A percentile compares a stretch with the other conserved stretches of the same genome.
phyloP scores from a whole-genome alignment of 129 eudicot genomes.

The Tanacetum coccineum region DNA sequence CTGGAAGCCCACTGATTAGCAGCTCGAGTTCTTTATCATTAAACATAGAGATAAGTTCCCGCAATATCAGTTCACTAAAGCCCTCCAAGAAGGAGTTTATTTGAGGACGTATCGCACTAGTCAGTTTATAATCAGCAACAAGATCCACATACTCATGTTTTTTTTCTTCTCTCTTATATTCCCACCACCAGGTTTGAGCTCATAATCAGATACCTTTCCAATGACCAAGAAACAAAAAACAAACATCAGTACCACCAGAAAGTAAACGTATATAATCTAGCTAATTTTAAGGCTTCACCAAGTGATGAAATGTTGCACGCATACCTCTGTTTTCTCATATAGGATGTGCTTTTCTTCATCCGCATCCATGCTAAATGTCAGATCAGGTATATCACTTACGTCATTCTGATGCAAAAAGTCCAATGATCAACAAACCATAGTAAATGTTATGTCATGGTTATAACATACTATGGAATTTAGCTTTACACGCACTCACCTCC shows the following conservation, averaged over 20 bases:
- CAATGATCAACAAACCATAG: too few relatives aligned
- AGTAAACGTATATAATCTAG: neutral
- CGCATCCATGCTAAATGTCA: too few relatives aligned
- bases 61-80: too few relatives aligned
- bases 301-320: neutral
- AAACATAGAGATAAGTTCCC: too few relatives aligned
- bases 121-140: neutral
- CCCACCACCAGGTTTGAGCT: conserved; percentile 4
- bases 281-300: neutral
- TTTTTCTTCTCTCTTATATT: conserved; percentile 2
- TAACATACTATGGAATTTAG: neutral
- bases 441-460: neutral
- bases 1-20: conserved; percentile 29
- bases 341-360: neutral
- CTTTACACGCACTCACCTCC: conserved; percentile 6
- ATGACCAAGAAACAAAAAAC: neutral
- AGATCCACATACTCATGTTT: conserved; percentile 6
- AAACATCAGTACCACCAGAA: neutral
- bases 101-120: too few relatives aligned
- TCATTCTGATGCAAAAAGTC: too few relatives aligned
- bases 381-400: too few relatives aligned
- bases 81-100: too few relatives aligned
- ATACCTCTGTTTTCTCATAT: conserved; percentile 4
- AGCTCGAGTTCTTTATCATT: conserved; percentile 4
- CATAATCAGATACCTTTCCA: too few relatives aligned